Evolutionary conservation across 169 alveolate species (phyloP), one percentile per base, ranked within the genome.

Genomic region (Plasmodium gallinaceum): DNA sequence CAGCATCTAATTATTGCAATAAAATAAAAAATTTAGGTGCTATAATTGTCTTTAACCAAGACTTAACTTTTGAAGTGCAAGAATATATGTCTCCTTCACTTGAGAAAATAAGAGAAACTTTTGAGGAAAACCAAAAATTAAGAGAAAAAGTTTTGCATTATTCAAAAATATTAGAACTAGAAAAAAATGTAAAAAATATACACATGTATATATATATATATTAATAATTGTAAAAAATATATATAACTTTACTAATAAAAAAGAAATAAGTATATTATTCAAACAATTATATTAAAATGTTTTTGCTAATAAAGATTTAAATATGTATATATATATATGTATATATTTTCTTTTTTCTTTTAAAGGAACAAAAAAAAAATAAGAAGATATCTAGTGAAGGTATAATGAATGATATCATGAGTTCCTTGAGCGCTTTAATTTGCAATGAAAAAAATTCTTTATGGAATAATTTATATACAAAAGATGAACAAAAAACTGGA

Each of bases 1-100:
- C 97, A 76, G 98, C 98, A 9, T 95, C 98, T 12, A 97, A 97
- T 93, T 97, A 97, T 90, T 96, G 98, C 64, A 97, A 97, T 16
- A 95, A 96, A 24, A 94, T 97, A 12, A 95, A 95, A 48, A 97
- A 97, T 85, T 93, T 94, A 60, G 98, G 98, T 12, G 98, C 97
- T 18, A 91, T 91, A 20, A 90, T 95, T 22, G 89, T 96, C 10
- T 96, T 96, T 91, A 92, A 94, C 45, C 93, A 95, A 64, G 94
- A 93, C 58, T 74, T 96, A 60, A 91, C 95, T 20, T 96, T 95
- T 64, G 98, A 96, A 64, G 96, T 95, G 42, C 97, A 96, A 75
- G 98, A 96, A 76, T 96, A 94, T 66, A 95, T 96, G 96, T 93
- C 98, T 6, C 98, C 98, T 8, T 76, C 96, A 12, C 93, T 96